These are phyloP conservation scores for Fusarium compactum DNA, from an alignment of 2,329 filamentous ascomycete genomes.

Conservation along the genomic window DNA sequence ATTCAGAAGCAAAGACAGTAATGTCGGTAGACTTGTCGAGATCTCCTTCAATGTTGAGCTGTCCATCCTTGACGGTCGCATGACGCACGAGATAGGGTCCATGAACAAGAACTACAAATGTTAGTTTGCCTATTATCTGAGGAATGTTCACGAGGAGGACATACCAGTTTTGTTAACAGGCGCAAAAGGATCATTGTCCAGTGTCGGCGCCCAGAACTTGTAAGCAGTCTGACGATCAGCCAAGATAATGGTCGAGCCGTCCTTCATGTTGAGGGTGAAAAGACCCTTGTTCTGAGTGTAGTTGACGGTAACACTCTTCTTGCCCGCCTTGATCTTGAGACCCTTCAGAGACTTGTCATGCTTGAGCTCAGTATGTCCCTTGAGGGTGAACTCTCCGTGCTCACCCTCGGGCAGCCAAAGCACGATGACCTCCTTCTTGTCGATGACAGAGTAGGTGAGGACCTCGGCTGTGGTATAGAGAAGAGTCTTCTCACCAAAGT, in stretches of 20 bases:
- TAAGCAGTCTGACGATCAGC: slow-evolving; percentile 67
- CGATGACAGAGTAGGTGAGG: slow-evolving; percentile 62
- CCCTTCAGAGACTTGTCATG: slow-evolving; percentile 51
- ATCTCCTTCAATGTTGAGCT: slow-evolving; percentile 60
- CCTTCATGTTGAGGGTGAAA: slow-evolving; percentile 60
- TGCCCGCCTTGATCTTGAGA: slow-evolving; percentile 56
- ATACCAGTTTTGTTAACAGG: slow-evolving; percentile 59
- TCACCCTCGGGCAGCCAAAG: slow-evolving; percentile 68
- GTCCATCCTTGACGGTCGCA: slow-evolving; percentile 53
- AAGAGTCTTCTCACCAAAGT: slow-evolving; percentile 62
- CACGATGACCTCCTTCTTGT: slow-evolving; percentile 60
- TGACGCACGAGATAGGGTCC: slow-evolving; percentile 66
- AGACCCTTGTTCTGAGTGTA: slow-evolving; percentile 64
- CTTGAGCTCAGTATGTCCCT: slow-evolving; percentile 45
- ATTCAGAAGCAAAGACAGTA: slow-evolving; percentile 61
- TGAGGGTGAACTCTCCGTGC: slow-evolving; percentile 65
- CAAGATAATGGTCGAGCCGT: slow-evolving; percentile 63
- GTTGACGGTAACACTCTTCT: slow-evolving; percentile 56
- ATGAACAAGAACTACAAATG: slow-evolving; percentile 59
- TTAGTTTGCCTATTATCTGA: accelerated
- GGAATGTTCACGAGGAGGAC: neutral
- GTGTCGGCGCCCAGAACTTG: slow-evolving; percentile 66
- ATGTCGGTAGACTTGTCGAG: slow-evolving; percentile 56
- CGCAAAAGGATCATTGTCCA: slow-evolving; percentile 61
- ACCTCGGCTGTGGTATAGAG: slow-evolving; percentile 69